Evolutionary conservation across 768 basidiomycete genomes (phyloP), one percentile per base, ranked within the genome.

Genomic region (Dacryopinax primogenitus): DNA sequence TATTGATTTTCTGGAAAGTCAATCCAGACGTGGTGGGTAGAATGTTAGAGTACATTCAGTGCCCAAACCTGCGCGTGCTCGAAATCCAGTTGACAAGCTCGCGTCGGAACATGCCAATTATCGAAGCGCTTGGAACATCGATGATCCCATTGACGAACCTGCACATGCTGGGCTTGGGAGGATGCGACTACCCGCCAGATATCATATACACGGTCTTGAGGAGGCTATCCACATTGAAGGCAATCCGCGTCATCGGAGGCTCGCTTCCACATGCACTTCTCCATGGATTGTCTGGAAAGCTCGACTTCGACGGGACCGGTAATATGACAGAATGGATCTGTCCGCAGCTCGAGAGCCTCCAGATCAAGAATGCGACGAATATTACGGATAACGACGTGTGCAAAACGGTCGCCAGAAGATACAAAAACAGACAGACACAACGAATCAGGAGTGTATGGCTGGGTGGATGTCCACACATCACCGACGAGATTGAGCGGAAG

Each of bases 211-310:
- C 51, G 26, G 51, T 58, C 51, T 18, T 58, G 3, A 23, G 51
- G 26, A 23, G 51, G 15, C 26, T 58, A 30, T 30, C 4, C 9
- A 58, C 51, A 26, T 30, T 58, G 18, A 58, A 58, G 18, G 51
- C 51, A 7, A 32, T 58, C 30, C 51, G 51, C 4, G 30, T 58
- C 3, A 58, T 58, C 4, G 51, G 51, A 3, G 51, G 51, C 12
- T 58, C 51, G 26, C 51, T 58, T 18, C 51, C 51, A 7, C 51
- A 58, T 18, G 51, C 51, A 28, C 51, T 58, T 32, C 51, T 58
- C 15, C 51, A 58, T 11, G 51, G 51, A 3, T 18, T 58, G 26
- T 26, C 51, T 30, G 18, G 30, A 3, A 58, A 58, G 51, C 51
- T 58, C 9, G 51, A 58, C 26, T 58, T 58, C 30, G 26, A 58